phyloP scores from a whole-genome alignment of 2,329 filamentous ascomycete species.

The Pyricularia sp. region DNA sequence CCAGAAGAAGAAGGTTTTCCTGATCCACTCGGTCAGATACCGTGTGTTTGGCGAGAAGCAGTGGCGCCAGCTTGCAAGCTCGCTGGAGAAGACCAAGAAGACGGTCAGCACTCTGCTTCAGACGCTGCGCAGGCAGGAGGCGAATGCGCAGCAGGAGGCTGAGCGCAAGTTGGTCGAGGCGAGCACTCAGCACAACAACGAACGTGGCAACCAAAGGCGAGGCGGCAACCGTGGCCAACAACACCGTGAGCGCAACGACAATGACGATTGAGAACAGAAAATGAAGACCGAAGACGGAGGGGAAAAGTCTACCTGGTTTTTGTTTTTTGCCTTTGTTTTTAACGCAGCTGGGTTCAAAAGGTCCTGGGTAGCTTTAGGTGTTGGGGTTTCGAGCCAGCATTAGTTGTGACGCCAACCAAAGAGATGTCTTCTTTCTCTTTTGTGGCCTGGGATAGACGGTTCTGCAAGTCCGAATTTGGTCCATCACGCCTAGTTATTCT shows the following conservation, averaged over 20 bases:
- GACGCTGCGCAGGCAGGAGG: conserved; percentile 69
- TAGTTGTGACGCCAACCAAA: not conserved
- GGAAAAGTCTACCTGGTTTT: not conserved
- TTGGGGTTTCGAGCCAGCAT: conserved; percentile 1
- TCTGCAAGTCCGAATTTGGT: not conserved
- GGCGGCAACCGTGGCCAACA: conserved; percentile 8
- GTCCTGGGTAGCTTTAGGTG: not conserved
- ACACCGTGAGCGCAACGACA: conserved; percentile 30
- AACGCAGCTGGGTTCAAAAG: not conserved
- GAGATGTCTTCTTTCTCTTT: not conserved
- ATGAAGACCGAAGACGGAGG: not conserved
- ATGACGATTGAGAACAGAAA: conserved; percentile 35
- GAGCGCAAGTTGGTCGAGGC: conserved; percentile 42
- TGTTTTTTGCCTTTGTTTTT: not conserved
- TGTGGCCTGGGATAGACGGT: not conserved
- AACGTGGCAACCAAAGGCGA: conserved; percentile 8
- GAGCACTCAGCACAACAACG: conserved; percentile 16
- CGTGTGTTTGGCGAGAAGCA: conserved; percentile 96
- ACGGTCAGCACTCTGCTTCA: conserved; percentile 67
- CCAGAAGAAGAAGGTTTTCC: conserved; percentile 83
- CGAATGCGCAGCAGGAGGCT: conserved; percentile 57
- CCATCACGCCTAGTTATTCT: not conserved
- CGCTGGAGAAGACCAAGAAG: conserved; percentile 81
- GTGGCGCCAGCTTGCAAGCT: conserved; percentile 86
- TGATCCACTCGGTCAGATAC: conserved; percentile 93